Conservation (phyloP, 805 yeast species). For the Metschnikowia santaceciliae region DNA sequence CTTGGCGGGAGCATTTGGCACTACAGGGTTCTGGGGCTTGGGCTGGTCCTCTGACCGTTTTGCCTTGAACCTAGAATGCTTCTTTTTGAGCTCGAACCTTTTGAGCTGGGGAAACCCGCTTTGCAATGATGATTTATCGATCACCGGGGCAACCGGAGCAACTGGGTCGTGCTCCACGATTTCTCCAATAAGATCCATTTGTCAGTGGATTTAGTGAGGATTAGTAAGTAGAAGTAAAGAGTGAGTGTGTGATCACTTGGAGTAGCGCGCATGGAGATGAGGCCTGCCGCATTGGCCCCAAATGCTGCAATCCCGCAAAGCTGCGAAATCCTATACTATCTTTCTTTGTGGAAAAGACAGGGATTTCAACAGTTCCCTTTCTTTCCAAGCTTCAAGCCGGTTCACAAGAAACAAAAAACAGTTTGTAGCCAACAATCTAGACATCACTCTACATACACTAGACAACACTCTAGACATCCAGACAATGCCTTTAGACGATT, state of each 20-base stretch:
- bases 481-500: constrained; percentile 16
- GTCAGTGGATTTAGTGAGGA: background rate
- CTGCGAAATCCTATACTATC: constrained; percentile 2
- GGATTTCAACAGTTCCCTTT: background rate
- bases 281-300: background rate
- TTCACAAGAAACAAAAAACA: background rate
- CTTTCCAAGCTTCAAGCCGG: background rate
- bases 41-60: background rate
- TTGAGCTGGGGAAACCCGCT: constrained; percentile 35
- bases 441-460: too few relatives aligned
- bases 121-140: constrained; percentile 10
- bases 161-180: constrained; percentile 59
- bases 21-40: background rate
- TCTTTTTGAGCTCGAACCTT: constrained; percentile 24
- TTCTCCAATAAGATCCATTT: constrained; percentile 69
- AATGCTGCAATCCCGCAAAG: constrained; percentile 5
- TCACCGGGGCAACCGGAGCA: constrained; percentile 24
- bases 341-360: constrained; percentile 1
- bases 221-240: too few relatives aligned
- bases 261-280: constrained; percentile 1
- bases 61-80: constrained; percentile 11
- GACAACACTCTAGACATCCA: background rate
- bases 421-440: too few relatives aligned
- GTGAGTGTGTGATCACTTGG: background rate
- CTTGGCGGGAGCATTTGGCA: background rate